Percentiles rank a stretch among this genome's conserved stretches.
These are phyloP conservation scores for Neurospora sp. DNA, from an alignment of 495 filamentous ascomycete genomes.

Conservation along the genomic window DNA sequence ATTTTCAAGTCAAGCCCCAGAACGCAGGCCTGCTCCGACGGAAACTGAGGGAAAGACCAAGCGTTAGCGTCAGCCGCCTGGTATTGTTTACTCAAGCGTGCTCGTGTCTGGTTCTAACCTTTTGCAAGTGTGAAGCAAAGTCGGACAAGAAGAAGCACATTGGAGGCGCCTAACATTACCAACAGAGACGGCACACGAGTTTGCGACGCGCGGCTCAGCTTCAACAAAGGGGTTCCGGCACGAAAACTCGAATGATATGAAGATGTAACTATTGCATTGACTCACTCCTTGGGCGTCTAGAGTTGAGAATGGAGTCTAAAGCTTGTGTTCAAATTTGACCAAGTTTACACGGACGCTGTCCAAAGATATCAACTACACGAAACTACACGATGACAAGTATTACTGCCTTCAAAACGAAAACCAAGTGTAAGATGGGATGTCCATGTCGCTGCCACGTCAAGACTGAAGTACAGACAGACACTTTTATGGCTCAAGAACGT, in stretches of 20 bases:
- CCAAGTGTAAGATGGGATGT: not conserved
- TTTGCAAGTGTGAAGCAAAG: no score
- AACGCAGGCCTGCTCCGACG: no score
- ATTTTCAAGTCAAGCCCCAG: no score
- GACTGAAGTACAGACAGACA: not conserved
- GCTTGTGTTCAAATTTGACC: not conserved
- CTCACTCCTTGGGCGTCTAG: not conserved
- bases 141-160: not conserved
- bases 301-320: not conserved
- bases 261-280: not conserved
- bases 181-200: not conserved
- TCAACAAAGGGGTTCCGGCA: not conserved
- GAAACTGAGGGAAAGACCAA: no score
- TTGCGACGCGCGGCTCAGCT: not conserved
- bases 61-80: no score
- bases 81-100: no score
- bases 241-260: not conserved
- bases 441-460: not conserved
- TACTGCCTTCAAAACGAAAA: not conserved
- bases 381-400: not conserved
- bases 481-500: not conserved
- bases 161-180: not conserved
- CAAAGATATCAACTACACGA: not conserved
- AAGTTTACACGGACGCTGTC: not conserved
- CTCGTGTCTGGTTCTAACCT: no score